Evolutionary conservation across 73 alveolate genomes (phyloP).

Genomic region (Tetrahymena borealis): DNA sequence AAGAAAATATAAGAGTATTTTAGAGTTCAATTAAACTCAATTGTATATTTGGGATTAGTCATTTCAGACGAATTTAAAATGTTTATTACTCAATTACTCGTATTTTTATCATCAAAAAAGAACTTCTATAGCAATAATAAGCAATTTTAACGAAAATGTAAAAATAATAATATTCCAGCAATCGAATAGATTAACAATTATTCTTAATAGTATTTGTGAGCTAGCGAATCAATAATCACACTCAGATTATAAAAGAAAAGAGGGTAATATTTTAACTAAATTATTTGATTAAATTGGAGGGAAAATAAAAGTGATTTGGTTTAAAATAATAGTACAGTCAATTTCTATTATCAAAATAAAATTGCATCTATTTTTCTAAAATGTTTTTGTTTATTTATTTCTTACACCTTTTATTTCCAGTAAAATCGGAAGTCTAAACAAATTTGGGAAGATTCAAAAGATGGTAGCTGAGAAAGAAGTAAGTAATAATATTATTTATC

Average conservation of each 20-base stretch:
- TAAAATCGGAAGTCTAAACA: no score
- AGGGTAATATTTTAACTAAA: not conserved
- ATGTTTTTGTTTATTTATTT: no score
- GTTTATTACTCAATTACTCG: not conserved
- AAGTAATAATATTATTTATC: no score
- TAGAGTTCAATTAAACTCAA: not conserved
- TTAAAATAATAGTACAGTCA: no score
- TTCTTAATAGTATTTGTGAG: not conserved
- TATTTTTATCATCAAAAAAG: not conserved
- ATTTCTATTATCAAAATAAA: no score
- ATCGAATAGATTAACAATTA: not conserved
- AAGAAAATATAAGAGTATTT: not conserved
- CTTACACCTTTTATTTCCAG: no score
- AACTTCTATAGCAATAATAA: not conserved
- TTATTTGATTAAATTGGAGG: not conserved
- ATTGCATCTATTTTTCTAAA: no score
- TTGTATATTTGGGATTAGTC: not conserved
- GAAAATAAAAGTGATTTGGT: no score
- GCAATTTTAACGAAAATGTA: no score
- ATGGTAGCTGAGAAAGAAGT: no score
- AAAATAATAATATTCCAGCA: not conserved
- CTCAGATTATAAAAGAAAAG: not conserved
- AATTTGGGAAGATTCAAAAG: no score
- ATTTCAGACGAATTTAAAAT: not conserved
- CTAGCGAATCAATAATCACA: not conserved